Base-by-base conservation (phyloP, 1,284 basidiomycete species). In the Coniferiporia sulphurascens region DNA sequence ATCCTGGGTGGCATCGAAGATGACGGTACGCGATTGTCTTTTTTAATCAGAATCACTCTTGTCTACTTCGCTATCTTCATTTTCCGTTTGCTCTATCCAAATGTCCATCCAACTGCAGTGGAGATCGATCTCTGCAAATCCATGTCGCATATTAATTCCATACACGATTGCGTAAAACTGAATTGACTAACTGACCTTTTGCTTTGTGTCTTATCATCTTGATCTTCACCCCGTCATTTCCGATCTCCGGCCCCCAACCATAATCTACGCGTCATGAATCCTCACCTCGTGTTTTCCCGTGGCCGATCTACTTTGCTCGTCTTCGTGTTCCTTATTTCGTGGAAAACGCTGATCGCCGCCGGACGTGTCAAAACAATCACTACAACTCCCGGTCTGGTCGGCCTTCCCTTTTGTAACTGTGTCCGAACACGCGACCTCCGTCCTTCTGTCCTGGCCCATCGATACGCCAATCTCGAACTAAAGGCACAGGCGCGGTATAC, bases 1-100 rank as follows among this genome's bases (percentile, higher is more conserved):
- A 95, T 98, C 70, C 85, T 96, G 43, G 91, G 91, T 53, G 93
- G 93, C 48, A 93, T 95, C 66, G 93, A 96, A 73, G 93, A 93
- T 70, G 93, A 95, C 71, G 93, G 94, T 94, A 67, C 67, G 89
- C 52, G 34, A n/a, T 15, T 9, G 50, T 55, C 15, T 17, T n/a
- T 27, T 32, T 51, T 36, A 27, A 27, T 13, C 49, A 4, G 12
- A 51, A 22, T 10, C 5, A 46, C 19, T 46, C 44, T 19, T n/a
- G 8, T 17, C 8, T 46, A n/a, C 44, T 46, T n/a, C 19, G 17
- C 19, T 21, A 8, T 15, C 44, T 27, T 27, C 27, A 27, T 27
- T 5, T 27, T 27, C 27, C 3, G 5, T 27, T 27, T 27, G 27
- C 27, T 27, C 27, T 5, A 27, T 27, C 5, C 27, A 5, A 27